phyloP scores from a whole-genome alignment of 2,329 filamentous ascomycete genomes.

The Neonectria faginata region DNA sequence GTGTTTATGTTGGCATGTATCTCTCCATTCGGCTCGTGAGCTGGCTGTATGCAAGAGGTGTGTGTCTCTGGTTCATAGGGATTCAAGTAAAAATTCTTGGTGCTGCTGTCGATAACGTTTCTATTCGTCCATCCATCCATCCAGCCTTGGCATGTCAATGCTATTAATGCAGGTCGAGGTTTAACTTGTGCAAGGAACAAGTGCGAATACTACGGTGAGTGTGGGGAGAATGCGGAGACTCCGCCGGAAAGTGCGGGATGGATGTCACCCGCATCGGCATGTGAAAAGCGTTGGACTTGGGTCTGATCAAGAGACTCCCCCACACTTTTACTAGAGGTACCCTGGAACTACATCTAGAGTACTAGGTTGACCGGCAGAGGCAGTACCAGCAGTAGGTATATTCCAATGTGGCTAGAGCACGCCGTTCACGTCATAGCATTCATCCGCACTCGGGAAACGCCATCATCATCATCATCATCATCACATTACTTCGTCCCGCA shows the following conservation, averaged over 20 bases:
- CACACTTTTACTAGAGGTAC: conserved; percentile 15
- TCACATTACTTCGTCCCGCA: background rate
- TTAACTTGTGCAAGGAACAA: background rate
- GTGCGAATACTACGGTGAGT: background rate
- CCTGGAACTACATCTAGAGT: background rate
- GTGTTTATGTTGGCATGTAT: background rate
- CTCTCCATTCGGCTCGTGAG: background rate
- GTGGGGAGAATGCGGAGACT: conserved; percentile 6
- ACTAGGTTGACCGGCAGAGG: background rate
- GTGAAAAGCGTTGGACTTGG: conserved; percentile 11
- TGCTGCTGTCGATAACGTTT: background rate
- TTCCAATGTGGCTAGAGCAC: background rate
- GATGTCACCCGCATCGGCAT: conserved; percentile 20
- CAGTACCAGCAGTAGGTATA: background rate
- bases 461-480: conserved; percentile 8
- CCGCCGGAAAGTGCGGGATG: conserved; percentile 6
- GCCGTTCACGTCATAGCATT: background rate
- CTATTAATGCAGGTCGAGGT: background rate
- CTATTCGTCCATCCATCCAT: background rate
- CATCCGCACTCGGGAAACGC: background rate
- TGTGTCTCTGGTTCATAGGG: background rate
- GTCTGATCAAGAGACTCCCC: background rate
- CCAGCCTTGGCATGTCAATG: background rate
- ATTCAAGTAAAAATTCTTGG: background rate
- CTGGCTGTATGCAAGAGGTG: background rate